phyloP scores from a whole-genome alignment of 495 filamentous ascomycete species.

The Amniculicola lignicola region DNA sequence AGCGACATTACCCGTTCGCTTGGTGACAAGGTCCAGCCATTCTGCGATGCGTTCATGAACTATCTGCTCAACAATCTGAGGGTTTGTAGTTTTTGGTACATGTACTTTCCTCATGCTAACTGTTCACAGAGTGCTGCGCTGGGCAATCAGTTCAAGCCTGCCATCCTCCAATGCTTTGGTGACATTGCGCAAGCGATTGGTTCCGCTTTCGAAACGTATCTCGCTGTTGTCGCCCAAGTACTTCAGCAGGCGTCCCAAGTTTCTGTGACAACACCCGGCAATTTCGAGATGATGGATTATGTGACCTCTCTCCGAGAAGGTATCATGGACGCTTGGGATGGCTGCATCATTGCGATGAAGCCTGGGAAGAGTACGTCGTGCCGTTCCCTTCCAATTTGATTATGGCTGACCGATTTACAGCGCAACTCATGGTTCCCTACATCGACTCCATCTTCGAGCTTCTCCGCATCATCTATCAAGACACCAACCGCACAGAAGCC shows the following conservation, averaged over 20 bases:
- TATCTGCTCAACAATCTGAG: slow-evolving; percentile 83
- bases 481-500: slow-evolving; percentile 83
- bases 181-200: slow-evolving; percentile 96
- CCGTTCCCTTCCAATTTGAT: slow-evolving; percentile 30
- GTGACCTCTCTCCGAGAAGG: slow-evolving; percentile 90
- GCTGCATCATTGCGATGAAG: slow-evolving; percentile 91
- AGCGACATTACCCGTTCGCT: slow-evolving; percentile 92
- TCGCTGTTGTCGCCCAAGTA: slow-evolving; percentile 86
- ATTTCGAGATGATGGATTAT: slow-evolving; percentile 92
- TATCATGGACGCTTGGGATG: slow-evolving; percentile 99
- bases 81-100: slow-evolving; percentile 50
- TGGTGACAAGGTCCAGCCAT: slow-evolving; percentile 84
- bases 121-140: slow-evolving; percentile 62
- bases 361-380: slow-evolving; percentile 63
- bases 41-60: slow-evolving; percentile 97
- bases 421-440: slow-evolving; percentile 64
- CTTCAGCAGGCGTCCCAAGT: slow-evolving; percentile 88
- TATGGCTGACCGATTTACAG: slow-evolving; percentile 50
- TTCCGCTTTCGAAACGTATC: slow-evolving; percentile 86
- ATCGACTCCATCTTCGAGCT: slow-evolving; percentile 86
- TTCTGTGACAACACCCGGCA: slow-evolving; percentile 63
- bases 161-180: slow-evolving; percentile 95
- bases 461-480: slow-evolving; percentile 74
- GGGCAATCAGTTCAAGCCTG: slow-evolving; percentile 95
- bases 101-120: not conserved